Evolutionary conservation across 768 basidiomycete species (phyloP), one percentile per base, ranked within the genome.

Genomic region (Lenzites betulinus): DNA sequence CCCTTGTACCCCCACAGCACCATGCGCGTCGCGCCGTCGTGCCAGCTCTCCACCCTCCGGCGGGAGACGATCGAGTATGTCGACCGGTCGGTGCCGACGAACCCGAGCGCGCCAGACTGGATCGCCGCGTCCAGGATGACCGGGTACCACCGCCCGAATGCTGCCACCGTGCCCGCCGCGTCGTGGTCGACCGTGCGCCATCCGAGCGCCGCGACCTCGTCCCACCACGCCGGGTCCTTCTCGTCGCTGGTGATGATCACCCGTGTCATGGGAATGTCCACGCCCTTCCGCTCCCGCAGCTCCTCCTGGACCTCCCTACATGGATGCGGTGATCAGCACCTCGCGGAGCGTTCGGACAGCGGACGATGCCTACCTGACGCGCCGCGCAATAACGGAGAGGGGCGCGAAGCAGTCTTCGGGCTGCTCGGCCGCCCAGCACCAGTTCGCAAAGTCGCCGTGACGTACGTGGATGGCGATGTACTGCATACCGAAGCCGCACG

Each of bases 51-150:
- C 25, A 87, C 87, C 25, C 90, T 77, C n/a, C 85, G 80, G 20
- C 78, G 78, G 7, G 89, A 87, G 30, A 92, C 64, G 46, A 83
- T 74, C 2, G 86, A 85, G 83, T 90, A 89, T 5, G 90, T 91
- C 35, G 88, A 90, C 42, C 77, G 67, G 63, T 87, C 81, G 1
- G 88, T 90, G 9, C 89, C 90, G 15, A 92, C 82, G 66, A 92
- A 87, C 1, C 88, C 90, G 12, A 77, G 69, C 22, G 84, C 89
- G 39, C 74, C 75, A 0, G 87, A 87, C 66, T 92, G 90, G 58
- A 90, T 82, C 9, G 83, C 84, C 3, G 88, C 87, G 67, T 91
- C 89, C 51, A 91, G 79, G 51, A 92, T 73, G n/a, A 88, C 74
- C 13, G 88, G 86, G 70, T 89, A 76, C 78, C 78, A 79, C 55